Conservation (phyloP, 768 basidiomycete species). For the Lactarius pseudohatsudake region DNA sequence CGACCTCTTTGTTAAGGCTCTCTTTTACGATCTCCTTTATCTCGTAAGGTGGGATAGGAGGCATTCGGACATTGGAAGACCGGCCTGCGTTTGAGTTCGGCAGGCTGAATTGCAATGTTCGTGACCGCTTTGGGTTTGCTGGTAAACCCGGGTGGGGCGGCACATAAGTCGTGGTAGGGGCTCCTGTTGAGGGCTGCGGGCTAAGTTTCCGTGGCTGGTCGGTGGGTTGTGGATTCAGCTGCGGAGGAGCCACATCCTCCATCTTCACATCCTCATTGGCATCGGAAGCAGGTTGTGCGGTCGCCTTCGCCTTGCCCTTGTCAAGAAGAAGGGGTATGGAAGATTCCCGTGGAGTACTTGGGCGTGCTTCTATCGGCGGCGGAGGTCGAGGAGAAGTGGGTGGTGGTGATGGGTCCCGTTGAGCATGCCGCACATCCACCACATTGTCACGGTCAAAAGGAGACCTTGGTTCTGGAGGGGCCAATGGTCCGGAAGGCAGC, state of each 20-base stretch:
- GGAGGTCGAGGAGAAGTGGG: constrained; percentile 16
- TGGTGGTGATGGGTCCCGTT: constrained; percentile 14
- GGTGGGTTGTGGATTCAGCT: constrained; percentile 9
- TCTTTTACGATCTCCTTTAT: constrained; percentile 23
- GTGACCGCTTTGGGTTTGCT: constrained; percentile 16
- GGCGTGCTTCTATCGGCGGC: not conserved
- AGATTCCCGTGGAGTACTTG: not conserved
- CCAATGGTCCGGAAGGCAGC: not conserved
- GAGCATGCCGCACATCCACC: constrained; percentile 8
- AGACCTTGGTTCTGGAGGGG: constrained; percentile 11
- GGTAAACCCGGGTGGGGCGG: constrained; percentile 5
- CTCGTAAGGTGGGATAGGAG: constrained; percentile 18
- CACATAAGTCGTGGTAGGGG: constrained; percentile 1
- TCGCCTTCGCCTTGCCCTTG: constrained; percentile 25
- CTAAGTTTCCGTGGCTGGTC: constrained; percentile 20
- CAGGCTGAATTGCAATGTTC: constrained; percentile 4
- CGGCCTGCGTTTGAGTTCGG: constrained; percentile 9
- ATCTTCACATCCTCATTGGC: constrained; percentile 24
- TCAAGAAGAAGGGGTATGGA: constrained; percentile 8
- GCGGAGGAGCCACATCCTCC: constrained; percentile 13
- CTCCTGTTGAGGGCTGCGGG: constrained; percentile 18
- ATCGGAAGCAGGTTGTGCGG: constrained; percentile 1
- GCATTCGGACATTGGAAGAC: constrained; percentile 20
- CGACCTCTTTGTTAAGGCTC: constrained; percentile 21
- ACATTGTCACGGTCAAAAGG: constrained; percentile 2